Evolutionary conservation across 2,329 filamentous ascomycete genomes (phyloP).

Genomic region (Sporothrix euskadiensis): DNA sequence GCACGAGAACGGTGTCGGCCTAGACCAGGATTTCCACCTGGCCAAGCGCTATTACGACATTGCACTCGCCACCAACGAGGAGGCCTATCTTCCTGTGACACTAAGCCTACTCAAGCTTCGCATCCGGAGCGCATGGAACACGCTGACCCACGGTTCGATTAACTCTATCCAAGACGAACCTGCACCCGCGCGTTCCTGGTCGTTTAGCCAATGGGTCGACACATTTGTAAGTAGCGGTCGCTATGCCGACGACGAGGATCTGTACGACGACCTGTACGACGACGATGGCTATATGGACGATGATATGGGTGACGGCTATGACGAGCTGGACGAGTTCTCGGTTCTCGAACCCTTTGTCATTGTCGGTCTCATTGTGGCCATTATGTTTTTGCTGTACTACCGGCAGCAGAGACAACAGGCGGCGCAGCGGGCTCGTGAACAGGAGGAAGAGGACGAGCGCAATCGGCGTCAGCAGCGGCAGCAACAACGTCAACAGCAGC

Average conservation of each 20-base stretch:
- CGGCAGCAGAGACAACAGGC: constrained; percentile 66
- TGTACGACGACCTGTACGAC: constrained; percentile 55
- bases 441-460: constrained; percentile 10
- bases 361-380: constrained; percentile 69
- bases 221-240: constrained; percentile 70
- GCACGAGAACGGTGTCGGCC: constrained; percentile 93
- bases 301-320: constrained; percentile 60
- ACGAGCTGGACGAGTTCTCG: constrained; percentile 70
- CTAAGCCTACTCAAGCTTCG: constrained; percentile 84
- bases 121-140: constrained; percentile 89
- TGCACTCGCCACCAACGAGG: constrained; percentile 84
- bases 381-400: constrained; percentile 81
- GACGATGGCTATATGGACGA: constrained; percentile 41
- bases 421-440: background rate
- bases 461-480: constrained; percentile 7
- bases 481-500: background rate
- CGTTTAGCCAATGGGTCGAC: constrained; percentile 79
- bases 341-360: constrained; percentile 81
- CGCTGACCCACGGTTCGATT: constrained; percentile 81
- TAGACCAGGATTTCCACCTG: constrained; percentile 94
- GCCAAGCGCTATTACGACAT: constrained; percentile 96
- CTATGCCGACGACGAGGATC: constrained; percentile 62
- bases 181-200: constrained; percentile 70
- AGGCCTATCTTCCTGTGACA: constrained; percentile 91
- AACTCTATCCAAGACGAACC: constrained; percentile 91